phyloP scores from a whole-genome alignment of 2,329 filamentous ascomycete genomes.

The Byssothecium circinans region DNA sequence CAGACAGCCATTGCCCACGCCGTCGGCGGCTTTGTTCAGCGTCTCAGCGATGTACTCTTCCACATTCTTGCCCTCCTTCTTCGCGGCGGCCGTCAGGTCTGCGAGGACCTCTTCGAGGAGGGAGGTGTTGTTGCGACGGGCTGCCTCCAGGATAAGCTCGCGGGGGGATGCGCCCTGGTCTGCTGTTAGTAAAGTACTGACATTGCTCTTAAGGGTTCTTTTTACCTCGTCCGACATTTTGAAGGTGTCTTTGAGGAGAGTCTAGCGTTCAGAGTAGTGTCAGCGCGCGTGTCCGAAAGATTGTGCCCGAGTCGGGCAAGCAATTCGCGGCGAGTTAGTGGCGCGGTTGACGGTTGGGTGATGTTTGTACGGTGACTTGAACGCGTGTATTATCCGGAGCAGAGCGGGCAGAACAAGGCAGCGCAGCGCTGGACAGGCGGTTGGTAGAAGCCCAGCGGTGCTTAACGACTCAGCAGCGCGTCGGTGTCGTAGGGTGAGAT shows the following conservation, averaged over 20 bases:
- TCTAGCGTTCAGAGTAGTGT: too few relatives aligned
- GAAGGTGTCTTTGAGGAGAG: not conserved
- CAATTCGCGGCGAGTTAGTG: not conserved
- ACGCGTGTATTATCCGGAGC: too few relatives aligned
- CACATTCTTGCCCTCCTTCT: conserved; percentile 55
- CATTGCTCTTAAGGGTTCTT: not conserved
- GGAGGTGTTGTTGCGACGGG: conserved; percentile 87
- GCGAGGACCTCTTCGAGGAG: conserved; percentile 74
- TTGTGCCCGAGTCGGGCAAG: not conserved
- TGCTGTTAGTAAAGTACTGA: not conserved
- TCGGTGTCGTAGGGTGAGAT: conserved; percentile 17
- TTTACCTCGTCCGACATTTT: conserved; percentile 43
- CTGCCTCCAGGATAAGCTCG: conserved; percentile 89
- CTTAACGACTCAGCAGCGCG: not conserved
- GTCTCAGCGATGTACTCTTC: conserved; percentile 69
- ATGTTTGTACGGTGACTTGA: too few relatives aligned
- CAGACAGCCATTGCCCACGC: conserved; percentile 84
- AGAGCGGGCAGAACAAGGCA: too few relatives aligned
- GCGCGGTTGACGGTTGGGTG: too few relatives aligned
- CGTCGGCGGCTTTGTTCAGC: conserved; percentile 82
- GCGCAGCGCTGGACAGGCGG: not conserved
- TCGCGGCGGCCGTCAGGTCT: conserved; percentile 49
- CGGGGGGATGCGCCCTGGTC: conserved; percentile 77
- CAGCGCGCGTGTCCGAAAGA: not conserved
- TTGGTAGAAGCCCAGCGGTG: conserved; percentile 4